These are phyloP conservation scores for Digitaria exilis DNA, from an alignment of 202 grass and related monocot genomes.

Conservation along the genomic window DNA sequence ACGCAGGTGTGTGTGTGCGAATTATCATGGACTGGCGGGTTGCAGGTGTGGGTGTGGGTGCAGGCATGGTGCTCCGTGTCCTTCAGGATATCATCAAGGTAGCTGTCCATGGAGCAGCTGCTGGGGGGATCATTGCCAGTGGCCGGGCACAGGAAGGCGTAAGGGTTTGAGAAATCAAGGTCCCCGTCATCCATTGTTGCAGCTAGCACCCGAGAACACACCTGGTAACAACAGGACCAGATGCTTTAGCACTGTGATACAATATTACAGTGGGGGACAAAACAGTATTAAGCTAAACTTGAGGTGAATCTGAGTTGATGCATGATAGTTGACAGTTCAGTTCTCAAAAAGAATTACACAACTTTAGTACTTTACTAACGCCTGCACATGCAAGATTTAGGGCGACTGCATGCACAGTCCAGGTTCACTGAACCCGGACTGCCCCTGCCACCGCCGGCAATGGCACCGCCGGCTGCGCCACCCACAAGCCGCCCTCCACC, in stretches of 20 bases:
- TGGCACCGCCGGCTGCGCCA: too few relatives aligned
- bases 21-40: slow-evolving; percentile 67
- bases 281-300: too few relatives aligned
- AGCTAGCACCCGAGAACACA: background rate
- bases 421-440: too few relatives aligned
- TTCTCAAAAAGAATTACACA: too few relatives aligned
- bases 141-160: slow-evolving; percentile 50
- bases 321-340: too few relatives aligned
- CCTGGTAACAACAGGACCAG: slow-evolving; percentile 9
- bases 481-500: too few relatives aligned
- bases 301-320: too few relatives aligned
- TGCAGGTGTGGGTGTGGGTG: slow-evolving; percentile 98
- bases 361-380: too few relatives aligned
- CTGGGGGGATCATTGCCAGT: slow-evolving; percentile 48
- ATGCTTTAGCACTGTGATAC: background rate
- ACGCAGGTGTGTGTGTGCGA: slow-evolving; percentile 95
- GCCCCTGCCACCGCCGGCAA: too few relatives aligned
- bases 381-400: too few relatives aligned
- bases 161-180: slow-evolving; percentile 81
- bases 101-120: slow-evolving; percentile 86
- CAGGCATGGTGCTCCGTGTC: slow-evolving; percentile 76
- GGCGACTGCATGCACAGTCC: too few relatives aligned
- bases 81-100: slow-evolving; percentile 81
- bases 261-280: too few relatives aligned
- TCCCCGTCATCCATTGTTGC: slow-evolving; percentile 81